Evolutionary conservation across 2,329 filamentous ascomycete species (phyloP).

Genomic region (Cladorrhinum sp.): DNA sequence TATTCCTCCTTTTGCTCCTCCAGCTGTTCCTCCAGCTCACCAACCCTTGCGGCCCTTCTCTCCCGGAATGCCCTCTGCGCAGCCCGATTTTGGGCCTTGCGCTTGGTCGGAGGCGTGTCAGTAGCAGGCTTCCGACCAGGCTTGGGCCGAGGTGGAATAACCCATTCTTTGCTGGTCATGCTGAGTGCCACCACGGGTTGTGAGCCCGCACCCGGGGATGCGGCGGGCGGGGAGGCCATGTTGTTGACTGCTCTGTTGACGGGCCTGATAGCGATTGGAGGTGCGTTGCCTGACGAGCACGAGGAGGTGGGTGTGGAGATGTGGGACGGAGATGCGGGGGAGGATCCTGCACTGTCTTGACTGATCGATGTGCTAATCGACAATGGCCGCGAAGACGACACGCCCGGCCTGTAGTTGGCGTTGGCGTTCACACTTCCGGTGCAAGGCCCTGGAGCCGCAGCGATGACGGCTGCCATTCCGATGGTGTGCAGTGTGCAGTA

Average conservation of each 20-base stretch:
- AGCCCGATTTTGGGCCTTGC: slow-evolving; percentile 90
- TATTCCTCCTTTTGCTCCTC: slow-evolving; percentile 58
- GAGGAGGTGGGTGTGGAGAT: slow-evolving; percentile 24
- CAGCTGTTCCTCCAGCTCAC: slow-evolving; percentile 67
- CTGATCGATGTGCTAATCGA: slow-evolving; percentile 19
- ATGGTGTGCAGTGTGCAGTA: background rate
- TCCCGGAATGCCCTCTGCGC: slow-evolving; percentile 90
- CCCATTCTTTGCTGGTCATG: slow-evolving; percentile 81
- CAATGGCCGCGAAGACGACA: slow-evolving; percentile 2
- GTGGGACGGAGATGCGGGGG: slow-evolving; percentile 25
- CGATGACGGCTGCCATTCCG: slow-evolving; percentile 14
- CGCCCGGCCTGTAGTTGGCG: background rate
- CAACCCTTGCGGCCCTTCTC: slow-evolving; percentile 77
- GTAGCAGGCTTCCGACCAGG: slow-evolving; percentile 92
- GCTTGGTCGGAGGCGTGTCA: slow-evolving; percentile 87
- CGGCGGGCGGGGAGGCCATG: slow-evolving; percentile 48
- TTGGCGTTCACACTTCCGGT: background rate
- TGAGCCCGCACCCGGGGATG: slow-evolving; percentile 41
- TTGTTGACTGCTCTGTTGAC: slow-evolving; percentile 33
- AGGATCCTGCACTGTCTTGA: slow-evolving; percentile 18
- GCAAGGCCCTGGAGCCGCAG: background rate
- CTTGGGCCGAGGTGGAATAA: slow-evolving; percentile 79
- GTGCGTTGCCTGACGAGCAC: slow-evolving; percentile 15
- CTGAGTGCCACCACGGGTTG: slow-evolving; percentile 38
- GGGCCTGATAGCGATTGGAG: slow-evolving; percentile 29